phyloP scores from a whole-genome alignment of 2,329 filamentous ascomycete genomes.

The Ophiostoma fasciatum region DNA sequence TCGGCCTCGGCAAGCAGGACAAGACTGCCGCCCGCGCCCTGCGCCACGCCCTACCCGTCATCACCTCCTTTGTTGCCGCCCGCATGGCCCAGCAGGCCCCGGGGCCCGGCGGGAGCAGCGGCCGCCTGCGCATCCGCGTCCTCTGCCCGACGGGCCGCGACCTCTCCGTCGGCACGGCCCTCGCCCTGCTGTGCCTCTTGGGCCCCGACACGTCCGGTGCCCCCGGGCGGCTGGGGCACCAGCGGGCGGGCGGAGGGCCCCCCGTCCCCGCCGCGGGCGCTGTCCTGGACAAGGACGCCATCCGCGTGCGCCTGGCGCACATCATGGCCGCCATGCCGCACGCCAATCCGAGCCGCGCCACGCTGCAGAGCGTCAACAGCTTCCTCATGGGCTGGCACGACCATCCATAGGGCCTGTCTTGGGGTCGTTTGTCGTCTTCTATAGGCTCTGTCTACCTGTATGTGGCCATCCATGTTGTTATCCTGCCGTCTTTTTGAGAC shows the following conservation, averaged over 20 bases:
- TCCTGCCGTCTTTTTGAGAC: neutral
- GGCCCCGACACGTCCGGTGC: too few relatives aligned
- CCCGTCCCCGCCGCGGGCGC: too few relatives aligned
- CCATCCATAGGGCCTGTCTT: too few relatives aligned
- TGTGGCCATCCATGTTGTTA: neutral
- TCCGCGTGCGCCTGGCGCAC: constrained; percentile 65
- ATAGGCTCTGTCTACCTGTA: too few relatives aligned
- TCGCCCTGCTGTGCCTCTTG: constrained; percentile 64
- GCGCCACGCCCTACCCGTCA: constrained; percentile 50
- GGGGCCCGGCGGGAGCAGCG: neutral
- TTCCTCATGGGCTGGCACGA: constrained; percentile 84
- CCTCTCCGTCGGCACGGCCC: constrained; percentile 59
- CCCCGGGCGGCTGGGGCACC: constrained; percentile 10
- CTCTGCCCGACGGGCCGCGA: constrained; percentile 69
- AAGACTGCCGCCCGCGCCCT: constrained; percentile 76
- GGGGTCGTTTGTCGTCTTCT: too few relatives aligned
- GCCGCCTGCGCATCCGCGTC: constrained; percentile 32
- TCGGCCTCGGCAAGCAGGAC: constrained; percentile 48
- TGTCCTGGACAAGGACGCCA: constrained; percentile 56
- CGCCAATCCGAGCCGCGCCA: constrained; percentile 71
- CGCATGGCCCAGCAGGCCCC: constrained; percentile 20
- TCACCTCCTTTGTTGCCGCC: constrained; percentile 39
- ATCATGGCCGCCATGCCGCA: constrained; percentile 67
- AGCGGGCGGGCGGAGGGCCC: too few relatives aligned
- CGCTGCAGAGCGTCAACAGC: constrained; percentile 81